These are phyloP conservation scores for Roridomyces roridus DNA, from an alignment of 768 basidiomycete species.

Conservation along the genomic window DNA sequence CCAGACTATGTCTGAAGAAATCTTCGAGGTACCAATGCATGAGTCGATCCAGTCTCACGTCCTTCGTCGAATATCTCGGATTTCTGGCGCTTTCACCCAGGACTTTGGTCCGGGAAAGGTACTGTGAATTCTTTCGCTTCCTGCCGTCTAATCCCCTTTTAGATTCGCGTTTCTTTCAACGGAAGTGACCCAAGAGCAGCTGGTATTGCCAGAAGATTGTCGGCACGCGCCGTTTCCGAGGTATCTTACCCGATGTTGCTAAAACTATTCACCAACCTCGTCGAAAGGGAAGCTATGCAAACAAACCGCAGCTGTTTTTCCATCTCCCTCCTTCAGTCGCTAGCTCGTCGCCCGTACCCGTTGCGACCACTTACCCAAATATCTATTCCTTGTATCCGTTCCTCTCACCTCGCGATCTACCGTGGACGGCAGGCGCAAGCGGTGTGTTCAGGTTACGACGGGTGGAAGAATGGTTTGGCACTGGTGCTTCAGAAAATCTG, in stretches of 20 bases:
- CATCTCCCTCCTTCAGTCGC: conserved; percentile 37
- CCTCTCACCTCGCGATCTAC: conserved; percentile 51
- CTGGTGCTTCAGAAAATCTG: conserved; percentile 39
- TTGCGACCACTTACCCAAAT: conserved; percentile 35
- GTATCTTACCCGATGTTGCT: conserved; percentile 34
- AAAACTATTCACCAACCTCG: conserved; percentile 1
- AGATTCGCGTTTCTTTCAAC: conserved; percentile 66
- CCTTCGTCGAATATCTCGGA: conserved; percentile 71
- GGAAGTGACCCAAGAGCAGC: conserved; percentile 42
- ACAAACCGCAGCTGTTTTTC: conserved; percentile 25
- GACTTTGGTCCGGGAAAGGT: conserved; percentile 56
- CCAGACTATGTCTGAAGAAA: conserved; percentile 48
- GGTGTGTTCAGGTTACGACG: conserved; percentile 65
- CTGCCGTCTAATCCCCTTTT: conserved; percentile 11
- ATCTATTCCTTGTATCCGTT: conserved; percentile 76
- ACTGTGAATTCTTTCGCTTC: conserved; percentile 13
- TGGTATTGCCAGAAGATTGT: conserved; percentile 55
- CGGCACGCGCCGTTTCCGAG: conserved; percentile 57
- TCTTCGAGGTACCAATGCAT: conserved; percentile 50
- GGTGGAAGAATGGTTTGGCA: conserved; percentile 65
- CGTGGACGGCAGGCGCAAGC: conserved; percentile 51
- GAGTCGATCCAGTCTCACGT: conserved; percentile 49
- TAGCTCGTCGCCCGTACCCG: conserved; percentile 29
- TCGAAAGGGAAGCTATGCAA: conserved; percentile 15
- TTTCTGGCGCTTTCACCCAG: conserved; percentile 69